Percentiles rank a stretch among this genome's conserved stretches.
These are phyloP conservation scores for Paratrypanosoma confusum DNA, from an alignment of 208 protist genomes.

Conservation along the genomic window DNA sequence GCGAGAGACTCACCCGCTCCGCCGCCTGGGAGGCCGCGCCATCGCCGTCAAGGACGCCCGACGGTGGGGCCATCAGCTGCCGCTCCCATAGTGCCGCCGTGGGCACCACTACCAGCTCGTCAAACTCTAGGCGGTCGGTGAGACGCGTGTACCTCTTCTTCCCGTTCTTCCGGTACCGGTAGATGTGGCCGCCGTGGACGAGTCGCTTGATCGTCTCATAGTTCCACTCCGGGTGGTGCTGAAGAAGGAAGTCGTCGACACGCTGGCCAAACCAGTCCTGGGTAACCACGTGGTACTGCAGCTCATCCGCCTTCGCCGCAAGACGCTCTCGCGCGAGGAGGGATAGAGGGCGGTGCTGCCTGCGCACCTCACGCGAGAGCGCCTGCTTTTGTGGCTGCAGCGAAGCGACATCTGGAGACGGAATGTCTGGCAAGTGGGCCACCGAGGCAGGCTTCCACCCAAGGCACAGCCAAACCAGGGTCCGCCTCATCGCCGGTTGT, in stretches of 20 bases:
- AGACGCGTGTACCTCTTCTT: slow-evolving; percentile 78
- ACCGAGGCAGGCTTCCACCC: slow-evolving; percentile 32
- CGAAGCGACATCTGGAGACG: neutral
- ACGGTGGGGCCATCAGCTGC: slow-evolving; percentile 36
- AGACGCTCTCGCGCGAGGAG: slow-evolving; percentile 58
- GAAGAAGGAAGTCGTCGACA: slow-evolving; percentile 69
- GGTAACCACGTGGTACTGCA: slow-evolving; percentile 80
- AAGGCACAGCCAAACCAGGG: slow-evolving; percentile 3
- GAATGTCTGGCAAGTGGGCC: slow-evolving; percentile 25
- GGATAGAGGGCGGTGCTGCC: slow-evolving; percentile 53
- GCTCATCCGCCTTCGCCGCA: slow-evolving; percentile 28
- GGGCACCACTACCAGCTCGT: slow-evolving; percentile 81
- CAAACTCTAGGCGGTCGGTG: slow-evolving; percentile 79
- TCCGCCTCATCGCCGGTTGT: neutral
- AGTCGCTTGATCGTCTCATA: slow-evolving; percentile 70
- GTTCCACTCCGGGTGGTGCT: slow-evolving; percentile 80
- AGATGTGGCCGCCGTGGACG: slow-evolving; percentile 82
- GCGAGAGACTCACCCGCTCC: slow-evolving; percentile 47
- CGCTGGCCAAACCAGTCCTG: slow-evolving; percentile 82
- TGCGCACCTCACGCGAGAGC: slow-evolving; percentile 24
- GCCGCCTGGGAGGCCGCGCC: slow-evolving; percentile 1
- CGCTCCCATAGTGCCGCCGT: slow-evolving; percentile 45
- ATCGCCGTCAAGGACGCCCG: slow-evolving; percentile 15
- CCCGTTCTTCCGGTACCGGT: slow-evolving; percentile 77
- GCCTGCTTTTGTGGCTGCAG: slow-evolving; percentile 20